Evolutionary conservation across 176 grass and related monocot species (phyloP).

Genomic region (Secale cereale): DNA sequence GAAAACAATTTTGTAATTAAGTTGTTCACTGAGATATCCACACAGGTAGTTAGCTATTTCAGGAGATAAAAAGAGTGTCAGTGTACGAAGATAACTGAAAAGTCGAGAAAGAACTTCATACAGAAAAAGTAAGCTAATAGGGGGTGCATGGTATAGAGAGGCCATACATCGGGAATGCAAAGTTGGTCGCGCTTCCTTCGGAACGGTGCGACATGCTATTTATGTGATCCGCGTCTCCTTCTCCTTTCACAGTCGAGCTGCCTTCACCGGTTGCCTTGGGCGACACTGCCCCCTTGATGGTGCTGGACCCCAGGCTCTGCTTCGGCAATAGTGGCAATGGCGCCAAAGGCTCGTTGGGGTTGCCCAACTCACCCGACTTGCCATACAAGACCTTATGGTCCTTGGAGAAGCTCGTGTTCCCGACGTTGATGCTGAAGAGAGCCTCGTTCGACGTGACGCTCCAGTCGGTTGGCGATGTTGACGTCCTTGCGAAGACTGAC

Average conservation of each 20-base stretch:
- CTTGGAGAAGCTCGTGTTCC: conserved; percentile 55
- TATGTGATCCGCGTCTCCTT: conserved; percentile 1
- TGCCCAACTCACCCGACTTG: conserved; percentile 36
- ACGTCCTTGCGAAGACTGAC: conserved; percentile 39
- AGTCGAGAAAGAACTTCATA: not conserved
- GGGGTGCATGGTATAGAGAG: conserved; percentile 9
- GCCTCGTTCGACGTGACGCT: conserved; percentile 79
- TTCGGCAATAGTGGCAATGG: conserved; percentile 25
- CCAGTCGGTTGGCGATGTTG: conserved; percentile 51
- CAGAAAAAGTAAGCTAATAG: not conserved
- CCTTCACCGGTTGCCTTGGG: not conserved
- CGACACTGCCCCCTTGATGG: not conserved
- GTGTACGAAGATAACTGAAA: not conserved
- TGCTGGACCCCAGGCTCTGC: not conserved
- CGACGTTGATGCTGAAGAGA: conserved; percentile 71
- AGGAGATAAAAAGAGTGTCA: not conserved
- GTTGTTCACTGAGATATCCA: not conserved
- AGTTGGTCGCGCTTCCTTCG: conserved; percentile 56
- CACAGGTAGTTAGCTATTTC: not conserved
- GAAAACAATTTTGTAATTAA: not conserved
- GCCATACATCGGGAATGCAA: conserved; percentile 81
- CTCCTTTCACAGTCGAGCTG: conserved; percentile 1
- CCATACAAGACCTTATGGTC: conserved; percentile 41
- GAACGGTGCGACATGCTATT: conserved; percentile 40
- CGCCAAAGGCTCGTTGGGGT: conserved; percentile 31